Percentiles rank a stretch among this genome's conserved stretches.
phyloP scores from a whole-genome alignment of 331 rosid species.

The Cydonia oblonga region DNA sequence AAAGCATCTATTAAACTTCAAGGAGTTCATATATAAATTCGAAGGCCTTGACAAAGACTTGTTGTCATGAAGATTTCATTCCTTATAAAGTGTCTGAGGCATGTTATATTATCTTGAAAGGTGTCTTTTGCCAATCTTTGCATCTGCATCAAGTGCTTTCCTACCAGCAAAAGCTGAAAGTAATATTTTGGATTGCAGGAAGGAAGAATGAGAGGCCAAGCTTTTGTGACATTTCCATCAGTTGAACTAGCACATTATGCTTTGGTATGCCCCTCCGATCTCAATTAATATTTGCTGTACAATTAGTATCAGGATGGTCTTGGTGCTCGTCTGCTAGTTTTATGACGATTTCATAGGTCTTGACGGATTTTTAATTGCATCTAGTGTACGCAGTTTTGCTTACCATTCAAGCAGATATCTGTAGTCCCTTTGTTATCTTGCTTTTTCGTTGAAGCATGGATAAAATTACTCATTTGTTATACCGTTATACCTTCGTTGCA shows the following conservation, averaged over 20 bases:
- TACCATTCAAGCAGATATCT: neutral
- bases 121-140: neutral
- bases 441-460: too few species aligned
- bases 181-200: slow-evolving; percentile 46
- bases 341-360: neutral
- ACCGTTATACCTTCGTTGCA: slow-evolving; percentile 22
- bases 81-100: neutral
- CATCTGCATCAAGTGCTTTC: neutral
- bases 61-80: neutral
- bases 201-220: slow-evolving; percentile 99
- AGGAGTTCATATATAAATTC: neutral
- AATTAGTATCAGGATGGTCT: neutral
- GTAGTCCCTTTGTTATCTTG: neutral
- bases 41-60: neutral
- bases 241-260: slow-evolving; percentile 73
- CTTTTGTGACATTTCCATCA: slow-evolving; percentile 85
- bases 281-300: too few species aligned
- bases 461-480: neutral
- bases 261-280: neutral
- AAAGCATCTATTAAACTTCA: neutral
- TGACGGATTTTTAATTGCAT: neutral
- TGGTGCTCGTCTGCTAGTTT: neutral
- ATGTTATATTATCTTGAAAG: neutral
- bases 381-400: neutral
- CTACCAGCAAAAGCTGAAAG: neutral